Base-by-base conservation (phyloP, 208 protist species). In the Trypanosoma cruzi region DNA sequence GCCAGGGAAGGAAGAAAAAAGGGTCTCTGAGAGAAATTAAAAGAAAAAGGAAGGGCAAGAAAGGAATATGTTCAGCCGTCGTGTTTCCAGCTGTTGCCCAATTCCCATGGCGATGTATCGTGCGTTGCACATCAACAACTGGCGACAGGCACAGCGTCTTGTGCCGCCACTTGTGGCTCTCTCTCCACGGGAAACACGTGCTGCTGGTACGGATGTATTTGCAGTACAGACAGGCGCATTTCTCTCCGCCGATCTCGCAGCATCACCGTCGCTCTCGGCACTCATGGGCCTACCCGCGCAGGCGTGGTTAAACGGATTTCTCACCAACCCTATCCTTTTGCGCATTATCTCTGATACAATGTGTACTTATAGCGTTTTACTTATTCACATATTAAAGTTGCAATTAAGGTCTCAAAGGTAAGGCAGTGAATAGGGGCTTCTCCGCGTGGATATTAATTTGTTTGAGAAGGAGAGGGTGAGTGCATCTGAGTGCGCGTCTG, bases 291-390 rank as follows among this genome's bases (percentile, higher is more conserved):
- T 91, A 52, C 71, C 84, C 34, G 76, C 82, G 32, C 79, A 88
- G 69, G 65, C 61, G 4, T 63, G 92, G 6, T 74, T 91, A 57
- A 75, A 73, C 48, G 67, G 77, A 10, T 62, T 92, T 60, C 73
- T 81, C 32, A 68, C 77, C 20, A 93, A 87, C 68, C 84, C 85
- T 1, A 26, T 95, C 20, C 53, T 96, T 8, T 58, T 96, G 60
- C 82, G 86, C 54, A 89, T 93, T 68, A 83, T 96, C 50, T 88
- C 88, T 44, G 90, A 96, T 91, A 96, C 88, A 92, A 96, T 93
- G 88, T 91, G 85, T 61, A 92, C 84, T 87, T 96, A 96, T 96
- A 92, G 87, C 66, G 84, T 91, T 75, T 90, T 92, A 90, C 63
- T 82, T 57, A 44, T 55, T 61, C 79, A 78, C 66, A 48, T 62